Conservation (phyloP, 768 basidiomycete genomes). For the Macrolepiota dolichaula region DNA sequence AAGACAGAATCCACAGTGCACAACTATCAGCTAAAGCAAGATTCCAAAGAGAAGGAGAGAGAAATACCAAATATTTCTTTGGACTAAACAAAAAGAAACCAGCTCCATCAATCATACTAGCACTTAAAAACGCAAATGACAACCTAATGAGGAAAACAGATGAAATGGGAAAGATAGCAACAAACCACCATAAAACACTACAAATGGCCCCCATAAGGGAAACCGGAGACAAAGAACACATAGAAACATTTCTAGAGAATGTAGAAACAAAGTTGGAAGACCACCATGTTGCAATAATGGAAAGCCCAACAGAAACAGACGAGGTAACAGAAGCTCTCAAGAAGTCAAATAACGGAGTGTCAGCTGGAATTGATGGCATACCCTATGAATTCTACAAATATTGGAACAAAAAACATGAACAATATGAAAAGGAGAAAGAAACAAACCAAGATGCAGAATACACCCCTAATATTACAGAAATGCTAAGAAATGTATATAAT, state of each 20-base stretch:
- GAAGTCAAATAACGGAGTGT: conserved; percentile 11
- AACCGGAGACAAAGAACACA: background rate
- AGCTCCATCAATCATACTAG: background rate
- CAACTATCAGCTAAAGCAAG: background rate
- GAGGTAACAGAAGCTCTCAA: background rate
- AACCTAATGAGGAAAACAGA: background rate
- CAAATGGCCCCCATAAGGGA: background rate
- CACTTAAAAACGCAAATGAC: background rate
- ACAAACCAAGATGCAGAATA: background rate
- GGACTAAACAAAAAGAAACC: background rate
- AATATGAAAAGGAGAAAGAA: background rate
- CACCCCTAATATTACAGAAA: conserved; percentile 9
- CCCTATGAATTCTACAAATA: conserved; percentile 24
- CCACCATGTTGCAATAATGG: background rate
- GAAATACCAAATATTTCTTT: background rate
- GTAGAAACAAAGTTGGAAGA: background rate
- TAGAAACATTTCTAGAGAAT: background rate
- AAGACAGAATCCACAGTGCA: background rate
- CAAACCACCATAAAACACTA: background rate
- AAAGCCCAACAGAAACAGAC: background rate
- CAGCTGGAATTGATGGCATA: conserved; percentile 20
- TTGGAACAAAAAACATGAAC: background rate
- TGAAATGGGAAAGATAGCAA: conserved; percentile 5
- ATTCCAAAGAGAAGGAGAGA: background rate
- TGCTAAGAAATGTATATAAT: conserved; percentile 15